These are phyloP conservation scores for Pholiota conissans DNA, from an alignment of 768 basidiomycete species.

Conservation along the genomic window DNA sequence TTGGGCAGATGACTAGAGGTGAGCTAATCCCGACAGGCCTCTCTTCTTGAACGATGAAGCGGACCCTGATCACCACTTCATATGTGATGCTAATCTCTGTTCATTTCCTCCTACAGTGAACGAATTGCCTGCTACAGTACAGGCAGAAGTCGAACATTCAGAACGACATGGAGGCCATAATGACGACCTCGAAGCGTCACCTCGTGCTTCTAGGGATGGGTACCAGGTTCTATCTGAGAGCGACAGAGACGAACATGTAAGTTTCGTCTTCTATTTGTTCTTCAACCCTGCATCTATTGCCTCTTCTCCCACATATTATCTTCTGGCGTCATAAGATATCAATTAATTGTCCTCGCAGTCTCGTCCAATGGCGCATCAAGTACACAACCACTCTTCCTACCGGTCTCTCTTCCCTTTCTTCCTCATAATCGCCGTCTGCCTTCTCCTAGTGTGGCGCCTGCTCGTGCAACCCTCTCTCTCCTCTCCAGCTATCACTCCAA, in stretches of 20 bases:
- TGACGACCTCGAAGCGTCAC: constrained; percentile 54
- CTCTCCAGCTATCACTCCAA: constrained; percentile 16
- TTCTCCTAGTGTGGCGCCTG: constrained; percentile 66
- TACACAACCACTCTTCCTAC: constrained; percentile 43
- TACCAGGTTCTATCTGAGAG: constrained; percentile 49
- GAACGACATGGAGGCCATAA: constrained; percentile 21
- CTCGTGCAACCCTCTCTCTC: constrained; percentile 43
- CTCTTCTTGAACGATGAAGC: background rate
- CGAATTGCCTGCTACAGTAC: constrained; percentile 29
- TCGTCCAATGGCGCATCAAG: constrained; percentile 26
- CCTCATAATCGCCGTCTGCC: constrained; percentile 61
- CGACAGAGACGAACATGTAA: constrained; percentile 43
- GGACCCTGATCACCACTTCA: background rate
- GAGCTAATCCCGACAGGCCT: constrained; percentile 5
- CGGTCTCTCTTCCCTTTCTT: constrained; percentile 71
- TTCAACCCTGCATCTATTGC: background rate
- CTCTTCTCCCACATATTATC: no score
- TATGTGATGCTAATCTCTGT: background rate
- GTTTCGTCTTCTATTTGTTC: constrained; percentile 12
- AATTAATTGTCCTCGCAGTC: constrained; percentile 14
- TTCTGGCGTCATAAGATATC: background rate
- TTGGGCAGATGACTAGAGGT: constrained; percentile 56
- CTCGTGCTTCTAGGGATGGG: constrained; percentile 39
- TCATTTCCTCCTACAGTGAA: constrained; percentile 8
- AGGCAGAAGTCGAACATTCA: background rate